phyloP scores from a whole-genome alignment of 2,329 filamentous ascomycete genomes.

The Phaeosphaeria sp. region DNA sequence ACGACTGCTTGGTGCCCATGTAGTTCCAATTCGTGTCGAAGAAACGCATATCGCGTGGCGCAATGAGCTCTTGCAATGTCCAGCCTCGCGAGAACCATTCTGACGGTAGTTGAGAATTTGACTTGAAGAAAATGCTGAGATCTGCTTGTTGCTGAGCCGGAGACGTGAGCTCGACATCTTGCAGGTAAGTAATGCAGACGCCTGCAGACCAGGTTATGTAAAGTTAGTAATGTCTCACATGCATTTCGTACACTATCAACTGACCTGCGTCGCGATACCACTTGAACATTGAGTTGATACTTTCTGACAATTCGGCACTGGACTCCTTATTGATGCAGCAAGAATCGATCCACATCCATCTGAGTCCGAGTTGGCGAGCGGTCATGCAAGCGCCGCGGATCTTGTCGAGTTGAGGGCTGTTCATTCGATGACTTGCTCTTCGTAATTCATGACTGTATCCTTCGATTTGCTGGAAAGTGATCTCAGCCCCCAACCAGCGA shows the following conservation, averaged over 20 bases:
- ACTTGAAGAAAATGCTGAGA: background rate
- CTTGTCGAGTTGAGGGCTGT: slow-evolving; percentile 1
- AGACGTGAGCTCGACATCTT: background rate
- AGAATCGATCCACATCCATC: slow-evolving; percentile 6
- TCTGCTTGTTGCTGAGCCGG: background rate
- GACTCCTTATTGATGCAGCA: slow-evolving; percentile 7
- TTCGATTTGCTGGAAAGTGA: slow-evolving; percentile 1
- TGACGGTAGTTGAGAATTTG: background rate
- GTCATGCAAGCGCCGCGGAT: slow-evolving; percentile 4
- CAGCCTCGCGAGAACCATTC: slow-evolving; percentile 16
- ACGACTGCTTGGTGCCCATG: slow-evolving; percentile 9
- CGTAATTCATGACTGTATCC: background rate
- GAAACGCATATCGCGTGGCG: slow-evolving; percentile 13
- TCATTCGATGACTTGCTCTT: background rate
- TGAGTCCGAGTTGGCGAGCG: background rate
- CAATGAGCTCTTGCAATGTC: slow-evolving; percentile 1
- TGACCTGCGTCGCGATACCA: slow-evolving; percentile 10
- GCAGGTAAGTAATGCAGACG: slow-evolving; percentile 7
- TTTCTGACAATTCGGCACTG: slow-evolving; percentile 2
- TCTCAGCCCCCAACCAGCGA: slow-evolving; percentile 2
- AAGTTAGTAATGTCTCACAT: too few species aligned
- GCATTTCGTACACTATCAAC: too few species aligned
- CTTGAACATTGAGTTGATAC: slow-evolving; percentile 11
- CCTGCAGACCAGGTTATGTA: too few species aligned
- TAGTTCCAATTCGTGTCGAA: slow-evolving; percentile 12